Evolutionary conservation across 2,329 filamentous ascomycete genomes (phyloP).

Genomic region (Celoporthe dispersa): DNA sequence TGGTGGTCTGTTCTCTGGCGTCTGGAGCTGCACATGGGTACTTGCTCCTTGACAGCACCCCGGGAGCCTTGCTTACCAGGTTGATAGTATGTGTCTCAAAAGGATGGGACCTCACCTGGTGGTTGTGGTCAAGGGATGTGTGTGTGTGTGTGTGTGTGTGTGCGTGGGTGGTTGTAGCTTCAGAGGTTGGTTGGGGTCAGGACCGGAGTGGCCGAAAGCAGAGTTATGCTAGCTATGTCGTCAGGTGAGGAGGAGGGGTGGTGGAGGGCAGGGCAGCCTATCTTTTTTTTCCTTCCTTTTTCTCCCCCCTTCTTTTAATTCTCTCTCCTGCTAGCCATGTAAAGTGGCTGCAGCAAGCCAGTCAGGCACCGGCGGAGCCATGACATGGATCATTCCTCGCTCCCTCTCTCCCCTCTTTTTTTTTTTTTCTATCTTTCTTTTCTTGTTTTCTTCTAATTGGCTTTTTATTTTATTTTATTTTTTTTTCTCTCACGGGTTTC

Average conservation of each 20-base stretch:
- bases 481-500: not conserved
- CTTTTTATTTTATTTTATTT: not conserved
- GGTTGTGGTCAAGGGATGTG: not conserved
- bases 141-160: no score
- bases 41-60: no score
- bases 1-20: not conserved
- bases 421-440: not conserved
- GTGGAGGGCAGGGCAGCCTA: not conserved
- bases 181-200: not conserved
- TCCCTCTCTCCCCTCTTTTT: not conserved
- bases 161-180: not conserved
- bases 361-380: not conserved
- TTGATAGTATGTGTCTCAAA: not conserved
- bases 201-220: not conserved
- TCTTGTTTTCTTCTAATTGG: not conserved
- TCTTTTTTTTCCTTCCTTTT: not conserved
- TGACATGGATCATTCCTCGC: not conserved
- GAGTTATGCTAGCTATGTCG: not conserved
- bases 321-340: not conserved
- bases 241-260: not conserved
- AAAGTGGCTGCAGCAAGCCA: constrained; percentile 5
- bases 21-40: not conserved
- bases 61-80: not conserved
- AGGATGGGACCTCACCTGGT: not conserved
- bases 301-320: no score